Conservation (phyloP, 345 rosid genomes). For the Ceriops decandra region DNA sequence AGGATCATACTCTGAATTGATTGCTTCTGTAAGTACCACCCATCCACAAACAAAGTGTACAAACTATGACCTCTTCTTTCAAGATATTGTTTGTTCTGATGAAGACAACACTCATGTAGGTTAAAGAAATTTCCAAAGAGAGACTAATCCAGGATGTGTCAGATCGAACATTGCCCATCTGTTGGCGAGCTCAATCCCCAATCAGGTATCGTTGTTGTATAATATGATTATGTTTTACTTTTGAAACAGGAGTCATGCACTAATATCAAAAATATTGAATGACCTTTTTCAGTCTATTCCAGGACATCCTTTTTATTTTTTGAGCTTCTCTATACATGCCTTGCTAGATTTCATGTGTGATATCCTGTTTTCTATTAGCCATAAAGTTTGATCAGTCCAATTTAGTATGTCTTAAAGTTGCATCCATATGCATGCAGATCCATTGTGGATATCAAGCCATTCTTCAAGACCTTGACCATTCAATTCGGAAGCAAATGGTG, state of each 20-base stretch:
- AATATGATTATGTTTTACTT: no score
- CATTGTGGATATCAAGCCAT: slow-evolving; percentile 47
- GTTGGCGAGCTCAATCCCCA: slow-evolving; percentile 57
- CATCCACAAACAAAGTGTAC: not conserved
- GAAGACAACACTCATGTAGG: slow-evolving; percentile 36
- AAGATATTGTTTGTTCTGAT: slow-evolving; percentile 5
- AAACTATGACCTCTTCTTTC: not conserved
- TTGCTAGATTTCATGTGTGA: not conserved
- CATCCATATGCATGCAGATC: slow-evolving; percentile 46
- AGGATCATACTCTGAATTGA: slow-evolving; percentile 59
- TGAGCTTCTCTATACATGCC: no score
- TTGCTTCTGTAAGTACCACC: slow-evolving; percentile 57
- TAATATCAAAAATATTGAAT: no score
- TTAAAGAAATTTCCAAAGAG: slow-evolving; percentile 40
- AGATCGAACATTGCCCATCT: slow-evolving; percentile 69
- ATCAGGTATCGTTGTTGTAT: slow-evolving; percentile 47
- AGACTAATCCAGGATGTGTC: slow-evolving; percentile 53
- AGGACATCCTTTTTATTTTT: no score
- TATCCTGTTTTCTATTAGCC: not conserved
- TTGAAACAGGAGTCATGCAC: no score
- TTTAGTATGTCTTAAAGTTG: slow-evolving; percentile 6
- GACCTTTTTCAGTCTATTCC: no score
- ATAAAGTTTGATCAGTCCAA: not conserved
- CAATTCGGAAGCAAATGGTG: slow-evolving; percentile 89
- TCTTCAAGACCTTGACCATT: slow-evolving; percentile 75